These are phyloP conservation scores for Pseudocercospora crystallina DNA, from an alignment of 2,329 filamentous ascomycete genomes.

Conservation along the genomic window DNA sequence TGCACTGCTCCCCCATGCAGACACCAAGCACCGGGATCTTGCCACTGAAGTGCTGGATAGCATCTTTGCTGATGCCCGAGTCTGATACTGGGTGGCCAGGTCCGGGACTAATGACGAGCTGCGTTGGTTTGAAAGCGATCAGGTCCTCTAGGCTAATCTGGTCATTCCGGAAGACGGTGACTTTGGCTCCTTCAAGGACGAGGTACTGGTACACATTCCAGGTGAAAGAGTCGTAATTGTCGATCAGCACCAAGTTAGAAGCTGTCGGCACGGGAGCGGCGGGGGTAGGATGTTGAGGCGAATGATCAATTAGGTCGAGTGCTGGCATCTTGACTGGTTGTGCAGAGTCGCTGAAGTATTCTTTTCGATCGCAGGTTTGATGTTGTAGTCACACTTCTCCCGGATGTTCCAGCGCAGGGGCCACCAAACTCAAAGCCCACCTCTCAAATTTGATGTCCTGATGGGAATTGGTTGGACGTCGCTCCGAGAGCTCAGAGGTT, in stretches of 20 bases:
- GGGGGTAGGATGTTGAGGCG: conserved; percentile 77
- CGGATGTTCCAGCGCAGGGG: no score
- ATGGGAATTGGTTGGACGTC: no score
- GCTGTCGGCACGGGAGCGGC: conserved; percentile 73
- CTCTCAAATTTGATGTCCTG: no score
- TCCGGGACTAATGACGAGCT: conserved; percentile 91
- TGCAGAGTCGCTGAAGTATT: background rate
- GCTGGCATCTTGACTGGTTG: conserved; percentile 23
- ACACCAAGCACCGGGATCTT: conserved; percentile 97
- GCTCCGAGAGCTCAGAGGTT: no score
- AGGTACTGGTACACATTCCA: conserved; percentile 99
- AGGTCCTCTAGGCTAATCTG: conserved; percentile 83
- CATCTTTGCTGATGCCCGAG: conserved; percentile 88
- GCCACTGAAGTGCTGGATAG: conserved; percentile 85
- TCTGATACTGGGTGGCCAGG: conserved; percentile 90
- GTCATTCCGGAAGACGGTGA: conserved; percentile 90
- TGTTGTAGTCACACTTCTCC: no score
- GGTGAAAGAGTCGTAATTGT: conserved; percentile 99
- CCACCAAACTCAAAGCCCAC: no score
- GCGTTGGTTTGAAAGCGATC: conserved; percentile 79
- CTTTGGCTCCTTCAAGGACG: conserved; percentile 87
- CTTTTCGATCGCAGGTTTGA: no score
- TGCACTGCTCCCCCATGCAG: conserved; percentile 99
- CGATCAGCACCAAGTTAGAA: conserved; percentile 89
- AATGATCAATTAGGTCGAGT: conserved; percentile 69